Evolutionary conservation across 352 stramenopile species (phyloP).

Genomic region (Aphanomyces cochlioides): DNA sequence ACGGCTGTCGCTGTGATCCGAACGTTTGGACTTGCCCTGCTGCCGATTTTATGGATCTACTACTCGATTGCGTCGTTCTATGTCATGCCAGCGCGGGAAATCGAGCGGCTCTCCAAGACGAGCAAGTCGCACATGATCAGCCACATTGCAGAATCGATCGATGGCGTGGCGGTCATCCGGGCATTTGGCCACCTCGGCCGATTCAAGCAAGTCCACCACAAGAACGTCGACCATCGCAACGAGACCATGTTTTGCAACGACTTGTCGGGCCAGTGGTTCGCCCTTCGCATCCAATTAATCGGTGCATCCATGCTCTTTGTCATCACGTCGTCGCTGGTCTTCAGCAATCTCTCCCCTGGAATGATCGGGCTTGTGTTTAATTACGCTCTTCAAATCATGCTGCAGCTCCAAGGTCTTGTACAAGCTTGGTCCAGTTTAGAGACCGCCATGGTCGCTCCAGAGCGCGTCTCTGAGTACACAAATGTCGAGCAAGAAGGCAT

Average conservation of each 20-base stretch:
- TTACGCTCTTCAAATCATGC: constrained; percentile 83
- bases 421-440: constrained; percentile 74
- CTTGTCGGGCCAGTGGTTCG: constrained; percentile 40
- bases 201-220: constrained; percentile 26
- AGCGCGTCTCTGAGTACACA: constrained; percentile 84
- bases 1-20: constrained; percentile 78
- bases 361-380: constrained; percentile 87
- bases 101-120: constrained; percentile 48
- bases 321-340: neutral
- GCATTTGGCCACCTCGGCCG: constrained; percentile 27
- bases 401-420: constrained; percentile 85
- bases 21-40: constrained; percentile 69
- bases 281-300: constrained; percentile 43
- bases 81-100: constrained; percentile 46
- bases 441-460: constrained; percentile 79
- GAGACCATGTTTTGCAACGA: constrained; percentile 35
- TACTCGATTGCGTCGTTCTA: constrained; percentile 45
- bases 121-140: constrained; percentile 47
- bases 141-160: constrained; percentile 49
- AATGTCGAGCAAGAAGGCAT: constrained; percentile 39
- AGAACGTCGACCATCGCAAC: constrained; percentile 37
- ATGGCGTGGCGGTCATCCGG: constrained; percentile 44
- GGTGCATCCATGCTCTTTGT: constrained; percentile 36
- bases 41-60: constrained; percentile 82
- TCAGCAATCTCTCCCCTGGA: constrained; percentile 47